Conservation (phyloP, 75 land plant genomes). For the Cryptomeria japonica region DNA sequence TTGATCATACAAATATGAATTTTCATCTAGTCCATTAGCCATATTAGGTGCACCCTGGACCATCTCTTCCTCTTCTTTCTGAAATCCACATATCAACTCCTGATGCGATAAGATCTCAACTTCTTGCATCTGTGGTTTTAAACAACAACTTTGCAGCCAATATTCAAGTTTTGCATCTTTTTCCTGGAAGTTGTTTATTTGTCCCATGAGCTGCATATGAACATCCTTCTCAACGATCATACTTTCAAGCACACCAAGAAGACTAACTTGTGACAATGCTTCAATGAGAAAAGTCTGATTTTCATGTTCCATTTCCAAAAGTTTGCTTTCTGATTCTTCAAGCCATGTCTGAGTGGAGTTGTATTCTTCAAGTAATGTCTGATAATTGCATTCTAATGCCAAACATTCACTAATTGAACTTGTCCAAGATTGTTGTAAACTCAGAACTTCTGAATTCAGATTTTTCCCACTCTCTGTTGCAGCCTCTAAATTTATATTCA, state of each 20-base stretch:
- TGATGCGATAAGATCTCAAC: constrained; percentile 23
- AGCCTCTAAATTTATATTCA: constrained; percentile 17
- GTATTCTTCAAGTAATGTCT: constrained; percentile 31
- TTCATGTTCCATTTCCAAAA: constrained; percentile 26
- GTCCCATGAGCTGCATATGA: constrained; percentile 18
- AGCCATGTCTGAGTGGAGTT: neutral
- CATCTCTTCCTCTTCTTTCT: constrained; percentile 1
- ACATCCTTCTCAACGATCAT: constrained; percentile 26
- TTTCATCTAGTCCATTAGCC: neutral
- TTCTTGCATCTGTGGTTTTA: neutral
- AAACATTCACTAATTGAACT: constrained; percentile 19
- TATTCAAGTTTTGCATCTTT: constrained; percentile 18
- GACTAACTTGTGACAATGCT: constrained; percentile 26
- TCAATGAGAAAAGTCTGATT: constrained; percentile 25
- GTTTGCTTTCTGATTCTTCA: neutral
- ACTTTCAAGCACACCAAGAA: constrained; percentile 29
- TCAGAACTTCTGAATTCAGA: constrained; percentile 21
- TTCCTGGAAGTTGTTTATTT: constrained; percentile 17
- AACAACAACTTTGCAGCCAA: constrained; percentile 15
- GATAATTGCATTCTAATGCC: constrained; percentile 20
- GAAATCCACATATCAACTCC: constrained; percentile 10
- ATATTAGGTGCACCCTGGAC: no score
- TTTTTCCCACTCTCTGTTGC: constrained; percentile 20
- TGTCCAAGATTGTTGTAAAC: constrained; percentile 16
- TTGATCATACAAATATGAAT: neutral